A percentile compares a stretch with the other conserved stretches of the same genome.
These are phyloP conservation scores for Lasiosphaeria miniovina DNA, from an alignment of 495 filamentous ascomycete species.

Conservation along the genomic window DNA sequence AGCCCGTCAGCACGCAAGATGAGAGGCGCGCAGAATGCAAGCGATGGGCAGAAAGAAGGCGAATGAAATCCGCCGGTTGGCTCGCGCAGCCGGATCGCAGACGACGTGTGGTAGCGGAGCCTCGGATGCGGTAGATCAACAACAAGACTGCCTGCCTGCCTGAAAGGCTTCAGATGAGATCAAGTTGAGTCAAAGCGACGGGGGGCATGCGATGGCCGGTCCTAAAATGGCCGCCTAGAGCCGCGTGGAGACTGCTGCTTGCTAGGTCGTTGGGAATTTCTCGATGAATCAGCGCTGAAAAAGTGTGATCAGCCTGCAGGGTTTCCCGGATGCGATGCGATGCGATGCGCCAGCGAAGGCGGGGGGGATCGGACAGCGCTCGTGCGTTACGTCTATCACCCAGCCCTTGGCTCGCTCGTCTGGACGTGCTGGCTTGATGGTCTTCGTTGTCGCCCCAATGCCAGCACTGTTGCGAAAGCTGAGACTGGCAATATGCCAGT, in stretches of 20 bases:
- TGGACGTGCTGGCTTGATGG: not conserved
- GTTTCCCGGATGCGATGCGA: conserved; percentile 18
- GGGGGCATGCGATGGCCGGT: too few relatives aligned
- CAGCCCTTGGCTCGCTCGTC: not conserved
- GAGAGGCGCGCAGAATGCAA: conserved; percentile 5
- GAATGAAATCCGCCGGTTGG: not conserved
- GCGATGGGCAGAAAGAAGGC: not conserved
- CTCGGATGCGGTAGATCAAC: conserved; percentile 23
- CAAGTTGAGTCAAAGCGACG: too few relatives aligned
- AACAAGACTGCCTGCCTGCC: conserved; percentile 6
- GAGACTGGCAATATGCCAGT: too few relatives aligned
- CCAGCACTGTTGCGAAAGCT: not conserved
- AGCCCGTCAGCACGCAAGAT: conserved; percentile 2
- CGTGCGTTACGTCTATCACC: conserved; percentile 5
- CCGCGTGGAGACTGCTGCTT: not conserved
- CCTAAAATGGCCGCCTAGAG: too few relatives aligned
- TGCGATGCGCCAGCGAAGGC: conserved; percentile 25
- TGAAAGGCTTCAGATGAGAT: not conserved
- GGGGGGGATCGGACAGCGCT: conserved; percentile 16
- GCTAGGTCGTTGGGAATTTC: conserved; percentile 12
- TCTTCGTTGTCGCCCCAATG: conserved; percentile 1
- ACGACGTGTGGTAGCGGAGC: conserved; percentile 6
- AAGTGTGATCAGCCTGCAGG: conserved; percentile 37
- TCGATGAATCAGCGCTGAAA: conserved; percentile 30
- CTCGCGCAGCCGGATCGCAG: not conserved